A percentile compares a stretch with the other conserved stretches of the same genome.
phyloP scores from a whole-genome alignment of 805 yeast species.

The Ogataea zsoltii region DNA sequence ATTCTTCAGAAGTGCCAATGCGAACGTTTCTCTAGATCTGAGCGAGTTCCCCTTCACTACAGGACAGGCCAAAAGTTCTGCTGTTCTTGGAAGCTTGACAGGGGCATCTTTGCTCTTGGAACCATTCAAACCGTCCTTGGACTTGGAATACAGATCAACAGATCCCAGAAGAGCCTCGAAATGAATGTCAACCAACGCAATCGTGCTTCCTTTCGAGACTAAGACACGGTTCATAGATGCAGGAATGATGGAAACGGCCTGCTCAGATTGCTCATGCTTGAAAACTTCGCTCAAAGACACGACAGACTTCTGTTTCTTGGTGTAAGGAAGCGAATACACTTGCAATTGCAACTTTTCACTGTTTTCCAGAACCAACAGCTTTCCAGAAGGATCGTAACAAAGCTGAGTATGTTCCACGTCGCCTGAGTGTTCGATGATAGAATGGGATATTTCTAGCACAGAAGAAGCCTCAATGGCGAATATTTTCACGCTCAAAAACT shows the following conservation, averaged over 20 bases:
- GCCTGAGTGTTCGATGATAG: slow-evolving; percentile 25
- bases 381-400: slow-evolving; percentile 33
- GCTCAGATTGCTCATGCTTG: slow-evolving; percentile 26
- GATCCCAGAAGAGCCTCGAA: slow-evolving; percentile 39
- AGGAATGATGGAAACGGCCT: slow-evolving; percentile 38
- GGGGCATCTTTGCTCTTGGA: slow-evolving; percentile 7
- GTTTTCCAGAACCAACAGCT: slow-evolving; percentile 28
- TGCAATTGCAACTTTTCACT: slow-evolving; percentile 19
- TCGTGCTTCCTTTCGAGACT: slow-evolving; percentile 39
- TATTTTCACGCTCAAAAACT: slow-evolving; percentile 26
- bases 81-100: slow-evolving; percentile 27
- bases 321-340: slow-evolving; percentile 34
- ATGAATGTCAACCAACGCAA: slow-evolving; percentile 46
- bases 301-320: slow-evolving; percentile 33
- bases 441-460: slow-evolving; percentile 31
- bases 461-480: slow-evolving; percentile 28
- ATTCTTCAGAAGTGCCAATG: slow-evolving; percentile 42
- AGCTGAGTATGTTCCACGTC: slow-evolving; percentile 15
- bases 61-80: slow-evolving; percentile 34
- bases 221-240: slow-evolving; percentile 50
- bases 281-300: slow-evolving; percentile 23
- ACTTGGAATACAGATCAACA: slow-evolving; percentile 32
- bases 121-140: slow-evolving; percentile 22
- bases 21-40: slow-evolving; percentile 42
- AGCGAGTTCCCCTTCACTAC: slow-evolving; percentile 45